Percentiles rank a stretch among this genome's conserved stretches.
Conservation (phyloP, 2,329 filamentous ascomycete genomes). For the Graphilbum sp. region DNA sequence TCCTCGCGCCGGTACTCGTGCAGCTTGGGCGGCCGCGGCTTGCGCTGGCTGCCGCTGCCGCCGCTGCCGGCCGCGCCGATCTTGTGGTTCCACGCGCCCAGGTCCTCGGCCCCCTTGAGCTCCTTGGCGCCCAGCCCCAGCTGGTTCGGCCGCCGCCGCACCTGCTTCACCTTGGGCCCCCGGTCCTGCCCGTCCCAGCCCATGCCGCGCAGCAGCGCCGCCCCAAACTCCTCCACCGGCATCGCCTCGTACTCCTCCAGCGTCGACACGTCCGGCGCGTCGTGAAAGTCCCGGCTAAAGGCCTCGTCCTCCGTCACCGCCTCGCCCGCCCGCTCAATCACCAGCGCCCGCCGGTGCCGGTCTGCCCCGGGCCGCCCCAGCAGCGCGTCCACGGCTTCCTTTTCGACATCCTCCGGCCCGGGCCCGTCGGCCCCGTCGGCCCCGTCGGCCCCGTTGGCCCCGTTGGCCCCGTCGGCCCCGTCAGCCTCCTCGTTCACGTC, state of each 20-base stretch:
- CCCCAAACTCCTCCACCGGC: slow-evolving; percentile 88
- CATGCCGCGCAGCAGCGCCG: slow-evolving; percentile 80
- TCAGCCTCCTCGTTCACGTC: not conserved
- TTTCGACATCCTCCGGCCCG: slow-evolving; percentile 1
- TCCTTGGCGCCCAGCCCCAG: slow-evolving; percentile 58
- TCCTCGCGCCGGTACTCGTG: slow-evolving; percentile 12
- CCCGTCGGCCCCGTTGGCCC: not conserved
- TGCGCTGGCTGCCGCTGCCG: not conserved
- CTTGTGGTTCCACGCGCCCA: slow-evolving; percentile 12
- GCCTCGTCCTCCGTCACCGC: slow-evolving; percentile 49
- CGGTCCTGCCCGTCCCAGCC: slow-evolving; percentile 67
- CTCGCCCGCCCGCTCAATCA: slow-evolving; percentile 11
- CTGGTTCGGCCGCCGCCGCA: slow-evolving; percentile 59
- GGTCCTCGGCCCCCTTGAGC: slow-evolving; percentile 11
- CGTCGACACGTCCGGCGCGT: slow-evolving; percentile 58
- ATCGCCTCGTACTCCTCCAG: slow-evolving; percentile 76
- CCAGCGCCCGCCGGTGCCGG: slow-evolving; percentile 4
- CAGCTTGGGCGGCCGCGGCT: slow-evolving; percentile 9
- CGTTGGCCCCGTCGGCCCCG: not conserved
- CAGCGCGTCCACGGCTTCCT: slow-evolving; percentile 10
- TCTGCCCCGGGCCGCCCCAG: slow-evolving; percentile 6
- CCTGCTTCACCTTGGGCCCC: slow-evolving; percentile 42
- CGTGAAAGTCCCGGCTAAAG: slow-evolving; percentile 52
- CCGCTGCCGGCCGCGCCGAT: no score
- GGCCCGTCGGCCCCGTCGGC: not conserved